phyloP scores from a whole-genome alignment of 2,329 filamentous ascomycete species.

The Aspergillus sp. region DNA sequence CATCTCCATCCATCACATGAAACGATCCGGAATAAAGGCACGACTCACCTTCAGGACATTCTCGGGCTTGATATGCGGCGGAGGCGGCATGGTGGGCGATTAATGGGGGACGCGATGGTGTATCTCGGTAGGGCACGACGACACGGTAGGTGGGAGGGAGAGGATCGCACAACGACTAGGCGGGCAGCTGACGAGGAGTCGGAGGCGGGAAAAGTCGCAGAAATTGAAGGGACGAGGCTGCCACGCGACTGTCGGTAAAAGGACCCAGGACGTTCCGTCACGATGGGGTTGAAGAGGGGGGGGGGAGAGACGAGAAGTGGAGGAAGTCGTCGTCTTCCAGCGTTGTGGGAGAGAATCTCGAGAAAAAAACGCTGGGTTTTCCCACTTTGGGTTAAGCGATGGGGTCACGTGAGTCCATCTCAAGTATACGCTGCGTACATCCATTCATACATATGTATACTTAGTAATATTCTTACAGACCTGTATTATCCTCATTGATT shows the following conservation, averaged over 20 bases:
- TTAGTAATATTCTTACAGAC: not conserved
- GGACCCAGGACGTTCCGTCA: slow-evolving; percentile 20
- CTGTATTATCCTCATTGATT: no score
- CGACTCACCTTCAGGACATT: slow-evolving; percentile 82
- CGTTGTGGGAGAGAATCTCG: slow-evolving; percentile 29
- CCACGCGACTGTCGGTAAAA: slow-evolving; percentile 31
- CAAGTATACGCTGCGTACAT: no score
- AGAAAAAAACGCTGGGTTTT: slow-evolving; percentile 29
- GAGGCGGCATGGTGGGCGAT: slow-evolving; percentile 74
- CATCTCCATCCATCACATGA: not conserved
- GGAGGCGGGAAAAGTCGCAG: slow-evolving; percentile 17
- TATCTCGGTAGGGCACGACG: slow-evolving; percentile 15
- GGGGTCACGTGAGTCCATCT: slow-evolving; percentile 26
- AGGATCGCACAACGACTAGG: slow-evolving; percentile 22
- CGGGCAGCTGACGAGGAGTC: slow-evolving; percentile 30
- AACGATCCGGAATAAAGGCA: not conserved
- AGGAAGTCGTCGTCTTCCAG: not conserved
- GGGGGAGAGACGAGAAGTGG: slow-evolving; percentile 16
- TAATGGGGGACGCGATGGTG: no score
- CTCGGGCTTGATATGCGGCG: slow-evolving; percentile 95
- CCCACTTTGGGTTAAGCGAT: slow-evolving; percentile 40
- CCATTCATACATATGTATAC: not conserved
- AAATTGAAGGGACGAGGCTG: slow-evolving; percentile 29
- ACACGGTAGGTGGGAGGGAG: slow-evolving; percentile 9
- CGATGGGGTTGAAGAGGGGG: slow-evolving; percentile 14